These are phyloP conservation scores for Zymoseptoria tritici DNA, from an alignment of 2,329 filamentous ascomycete species.

Conservation along the genomic window DNA sequence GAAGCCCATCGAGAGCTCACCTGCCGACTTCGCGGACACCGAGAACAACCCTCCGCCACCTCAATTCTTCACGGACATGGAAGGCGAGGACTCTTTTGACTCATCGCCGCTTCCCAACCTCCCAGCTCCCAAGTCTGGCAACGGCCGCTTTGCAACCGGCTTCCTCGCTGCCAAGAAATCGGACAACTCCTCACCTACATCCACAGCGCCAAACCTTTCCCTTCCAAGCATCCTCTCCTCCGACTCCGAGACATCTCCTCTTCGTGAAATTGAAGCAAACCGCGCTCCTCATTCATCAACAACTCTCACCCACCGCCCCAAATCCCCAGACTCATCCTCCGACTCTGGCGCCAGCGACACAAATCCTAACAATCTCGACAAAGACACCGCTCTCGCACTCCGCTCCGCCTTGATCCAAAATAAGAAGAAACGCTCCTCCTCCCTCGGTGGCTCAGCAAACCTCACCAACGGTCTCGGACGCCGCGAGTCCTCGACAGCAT, in stretches of 20 bases:
- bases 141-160: constrained; percentile 73
- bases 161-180: constrained; percentile 59
- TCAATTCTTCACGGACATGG: constrained; percentile 45
- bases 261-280: constrained; percentile 41
- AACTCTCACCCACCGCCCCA: constrained; percentile 1
- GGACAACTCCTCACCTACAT: constrained; percentile 46
- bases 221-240: constrained; percentile 54
- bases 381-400: constrained; percentile 21
- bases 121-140: constrained; percentile 43
- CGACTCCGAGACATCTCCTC: constrained; percentile 44
- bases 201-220: constrained; percentile 48
- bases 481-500: constrained; percentile 33
- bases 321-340: constrained; percentile 6
- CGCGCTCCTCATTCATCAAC: constrained; percentile 28
- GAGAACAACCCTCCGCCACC: constrained; percentile 10
- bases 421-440: constrained; percentile 38
- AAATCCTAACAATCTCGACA: constrained; percentile 18
- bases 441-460: constrained; percentile 30
- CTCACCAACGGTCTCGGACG: constrained; percentile 15
- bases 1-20: constrained; percentile 53
- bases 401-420: constrained; percentile 41
- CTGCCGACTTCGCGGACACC: constrained; percentile 23
- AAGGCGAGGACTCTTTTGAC: constrained; percentile 32
- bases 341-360: constrained; percentile 10
- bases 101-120: constrained; percentile 52